A percentile compares a stretch with the other conserved stretches of the same genome.
Conservation (phyloP, 305 asterid genomes). For the Rubia tinctorum region DNA sequence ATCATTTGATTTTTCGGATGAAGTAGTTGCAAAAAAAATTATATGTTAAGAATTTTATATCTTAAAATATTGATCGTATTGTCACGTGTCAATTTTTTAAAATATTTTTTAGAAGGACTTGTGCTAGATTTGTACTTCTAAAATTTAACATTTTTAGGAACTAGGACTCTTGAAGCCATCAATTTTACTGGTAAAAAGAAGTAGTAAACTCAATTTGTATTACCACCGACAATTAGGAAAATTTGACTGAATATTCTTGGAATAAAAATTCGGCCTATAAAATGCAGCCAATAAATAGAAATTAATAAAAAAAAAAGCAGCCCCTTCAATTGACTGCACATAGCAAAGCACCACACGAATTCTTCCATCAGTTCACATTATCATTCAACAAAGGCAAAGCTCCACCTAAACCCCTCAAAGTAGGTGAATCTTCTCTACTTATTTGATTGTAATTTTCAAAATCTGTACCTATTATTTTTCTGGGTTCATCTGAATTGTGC, state of each 20-base stretch:
- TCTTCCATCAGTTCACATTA: not conserved
- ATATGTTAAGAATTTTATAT: no score
- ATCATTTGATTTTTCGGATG: no score
- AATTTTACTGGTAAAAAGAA: no score
- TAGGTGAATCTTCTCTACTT: not conserved
- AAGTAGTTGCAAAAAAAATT: no score
- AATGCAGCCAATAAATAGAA: not conserved
- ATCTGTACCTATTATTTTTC: not conserved
- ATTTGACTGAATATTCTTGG: not conserved
- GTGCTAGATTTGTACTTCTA: no score
- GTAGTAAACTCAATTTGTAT: not conserved
- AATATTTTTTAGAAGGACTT: no score
- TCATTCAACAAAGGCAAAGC: not conserved
- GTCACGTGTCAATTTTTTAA: no score
- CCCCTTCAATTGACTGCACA: not conserved
- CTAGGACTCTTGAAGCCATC: no score
- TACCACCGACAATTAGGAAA: not conserved
- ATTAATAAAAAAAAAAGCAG: not conserved
- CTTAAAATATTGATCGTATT: no score
- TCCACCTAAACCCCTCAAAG: constrained; percentile 6
- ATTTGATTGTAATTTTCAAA: constrained; percentile 8
- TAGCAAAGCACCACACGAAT: not conserved
- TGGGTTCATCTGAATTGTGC: constrained; percentile 10
- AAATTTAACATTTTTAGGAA: no score
- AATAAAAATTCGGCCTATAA: not conserved